A percentile compares a stretch with the other conserved stretches of the same genome.
These are phyloP conservation scores for Conticribra guillardii DNA, from an alignment of 108 stramenopile species.

Conservation along the genomic window DNA sequence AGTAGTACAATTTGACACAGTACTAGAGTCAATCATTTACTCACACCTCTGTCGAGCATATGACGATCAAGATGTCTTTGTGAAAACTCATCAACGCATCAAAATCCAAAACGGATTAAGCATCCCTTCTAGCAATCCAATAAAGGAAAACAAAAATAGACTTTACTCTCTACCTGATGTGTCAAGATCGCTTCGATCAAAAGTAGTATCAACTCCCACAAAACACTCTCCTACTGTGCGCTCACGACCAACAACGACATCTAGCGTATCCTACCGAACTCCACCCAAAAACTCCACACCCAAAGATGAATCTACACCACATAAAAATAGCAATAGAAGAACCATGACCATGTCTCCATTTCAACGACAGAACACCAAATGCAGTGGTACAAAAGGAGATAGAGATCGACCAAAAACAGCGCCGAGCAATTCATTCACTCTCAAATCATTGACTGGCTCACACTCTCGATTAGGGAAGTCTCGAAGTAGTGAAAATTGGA, in stretches of 20 bases:
- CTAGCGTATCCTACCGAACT: no score
- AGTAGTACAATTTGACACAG: constrained; percentile 7
- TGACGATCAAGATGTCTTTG: constrained; percentile 3
- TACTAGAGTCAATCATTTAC: constrained; percentile 17
- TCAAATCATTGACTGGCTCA: background rate
- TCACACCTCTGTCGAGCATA: constrained; percentile 4
- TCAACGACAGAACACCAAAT: background rate
- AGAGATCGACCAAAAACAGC: constrained; percentile 1
- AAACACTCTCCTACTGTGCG: no score
- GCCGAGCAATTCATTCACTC: background rate
- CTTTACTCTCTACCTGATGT: no score
- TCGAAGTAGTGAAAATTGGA: constrained; percentile 14
- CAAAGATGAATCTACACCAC: no score
- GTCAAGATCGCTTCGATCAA: no score
- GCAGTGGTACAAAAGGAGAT: constrained; percentile 1
- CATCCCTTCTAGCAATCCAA: background rate
- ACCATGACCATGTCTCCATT: background rate
- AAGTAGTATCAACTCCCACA: no score
- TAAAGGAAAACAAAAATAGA: no score
- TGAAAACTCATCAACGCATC: background rate
- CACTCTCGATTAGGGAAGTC: background rate
- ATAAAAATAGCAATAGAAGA: background rate
- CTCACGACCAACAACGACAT: no score
- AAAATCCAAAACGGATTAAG: background rate
- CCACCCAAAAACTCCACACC: no score